Evolutionary conservation across 2,329 filamentous ascomycete genomes (phyloP).

Genomic region (Incumbomyces lentus): DNA sequence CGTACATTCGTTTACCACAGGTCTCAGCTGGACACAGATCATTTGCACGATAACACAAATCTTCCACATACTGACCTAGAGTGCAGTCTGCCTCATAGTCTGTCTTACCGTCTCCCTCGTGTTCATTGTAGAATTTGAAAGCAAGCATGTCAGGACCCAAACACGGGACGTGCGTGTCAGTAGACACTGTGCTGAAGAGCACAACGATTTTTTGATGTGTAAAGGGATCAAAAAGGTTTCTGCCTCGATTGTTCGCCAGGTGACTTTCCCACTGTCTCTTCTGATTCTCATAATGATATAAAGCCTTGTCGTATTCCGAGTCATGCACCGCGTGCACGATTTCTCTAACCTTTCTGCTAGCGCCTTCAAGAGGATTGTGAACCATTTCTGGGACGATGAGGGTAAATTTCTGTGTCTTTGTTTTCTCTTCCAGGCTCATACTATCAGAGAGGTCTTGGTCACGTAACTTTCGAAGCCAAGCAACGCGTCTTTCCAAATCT

Average conservation of each 20-base stretch:
- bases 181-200: conserved; percentile 87
- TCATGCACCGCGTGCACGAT: conserved; percentile 91
- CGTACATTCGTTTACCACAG: conserved; percentile 78
- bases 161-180: conserved; percentile 85
- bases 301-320: conserved; percentile 88
- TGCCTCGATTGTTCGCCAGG: conserved; percentile 71
- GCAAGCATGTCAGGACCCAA: conserved; percentile 82
- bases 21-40: conserved; percentile 71
- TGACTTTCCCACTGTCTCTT: conserved; percentile 95
- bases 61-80: conserved; percentile 88
- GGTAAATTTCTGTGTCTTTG: conserved; percentile 64
- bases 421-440: conserved; percentile 48
- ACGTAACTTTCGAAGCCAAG: conserved; percentile 70
- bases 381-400: conserved; percentile 95
- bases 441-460: conserved; percentile 49
- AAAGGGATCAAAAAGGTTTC: conserved; percentile 85
- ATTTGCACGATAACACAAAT: conserved; percentile 66
- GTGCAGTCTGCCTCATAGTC: conserved; percentile 78
- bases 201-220: conserved; percentile 95
- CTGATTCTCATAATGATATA: conserved; percentile 88
- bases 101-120: conserved; percentile 48
- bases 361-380: conserved; percentile 66
- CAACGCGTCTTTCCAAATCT: conserved; percentile 75
- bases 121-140: conserved; percentile 87
- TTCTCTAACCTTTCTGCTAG: conserved; percentile 79